Conservation (phyloP, 2,329 filamentous ascomycete species). For the Penicillium sp. region DNA sequence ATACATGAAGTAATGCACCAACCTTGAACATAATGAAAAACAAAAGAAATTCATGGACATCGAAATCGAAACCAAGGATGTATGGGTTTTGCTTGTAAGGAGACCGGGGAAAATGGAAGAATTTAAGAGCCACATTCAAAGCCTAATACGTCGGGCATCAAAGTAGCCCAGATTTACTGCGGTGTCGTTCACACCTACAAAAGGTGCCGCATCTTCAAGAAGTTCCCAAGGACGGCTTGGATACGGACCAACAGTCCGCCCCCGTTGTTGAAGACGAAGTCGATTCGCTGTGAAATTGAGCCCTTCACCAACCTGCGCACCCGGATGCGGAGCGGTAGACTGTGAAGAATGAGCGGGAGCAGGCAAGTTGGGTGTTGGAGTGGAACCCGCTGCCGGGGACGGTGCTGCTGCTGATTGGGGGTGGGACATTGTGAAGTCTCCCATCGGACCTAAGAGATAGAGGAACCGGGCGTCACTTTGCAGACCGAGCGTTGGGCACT, state of each 20-base stretch:
- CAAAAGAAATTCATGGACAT: neutral
- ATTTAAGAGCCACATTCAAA: constrained; percentile 10
- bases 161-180: constrained; percentile 45
- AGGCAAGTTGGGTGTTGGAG: constrained; percentile 25
- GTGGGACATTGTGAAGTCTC: constrained; percentile 22
- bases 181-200: constrained; percentile 47
- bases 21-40: neutral
- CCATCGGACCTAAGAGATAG: constrained; percentile 43
- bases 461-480: constrained; percentile 42
- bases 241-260: constrained; percentile 35
- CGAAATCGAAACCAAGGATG: neutral
- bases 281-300: constrained; percentile 28
- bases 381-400: constrained; percentile 35
- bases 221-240: constrained; percentile 45
- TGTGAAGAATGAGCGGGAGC: constrained; percentile 17
- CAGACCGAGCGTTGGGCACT: constrained; percentile 38
- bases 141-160: constrained; percentile 38
- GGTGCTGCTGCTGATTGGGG: constrained; percentile 29
- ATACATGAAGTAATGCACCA: neutral
- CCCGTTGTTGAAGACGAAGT: constrained; percentile 40
- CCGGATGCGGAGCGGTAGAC: constrained; percentile 12
- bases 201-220: constrained; percentile 46
- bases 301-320: constrained; percentile 24
- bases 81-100: neutral
- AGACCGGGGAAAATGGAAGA: neutral